phyloP scores from a whole-genome alignment of 257 asterid species.

The Anisodus tanguticus region DNA sequence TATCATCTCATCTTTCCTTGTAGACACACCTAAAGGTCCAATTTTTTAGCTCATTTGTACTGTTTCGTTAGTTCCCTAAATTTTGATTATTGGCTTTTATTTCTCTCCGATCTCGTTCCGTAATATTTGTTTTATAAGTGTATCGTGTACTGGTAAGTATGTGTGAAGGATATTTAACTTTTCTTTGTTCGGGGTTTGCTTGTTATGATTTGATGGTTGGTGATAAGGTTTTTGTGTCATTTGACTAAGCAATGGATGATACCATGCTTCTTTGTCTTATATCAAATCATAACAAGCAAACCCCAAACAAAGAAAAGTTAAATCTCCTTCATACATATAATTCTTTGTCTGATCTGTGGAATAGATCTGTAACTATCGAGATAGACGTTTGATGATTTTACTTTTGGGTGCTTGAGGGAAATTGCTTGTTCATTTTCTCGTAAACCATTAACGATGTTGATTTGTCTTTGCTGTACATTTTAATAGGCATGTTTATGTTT shows the following conservation, averaged over 20 bases:
- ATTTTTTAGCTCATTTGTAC: background rate
- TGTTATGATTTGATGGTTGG: background rate
- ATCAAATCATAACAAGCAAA: too few species aligned
- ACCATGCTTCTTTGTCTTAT: background rate
- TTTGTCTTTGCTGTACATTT: slow-evolving; percentile 3
- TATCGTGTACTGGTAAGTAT: background rate
- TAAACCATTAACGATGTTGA: background rate
- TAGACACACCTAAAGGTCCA: slow-evolving; percentile 10
- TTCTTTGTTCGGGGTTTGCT: too few species aligned
- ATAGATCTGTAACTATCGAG: background rate
- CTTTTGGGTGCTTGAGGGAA: background rate
- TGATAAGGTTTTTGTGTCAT: background rate
- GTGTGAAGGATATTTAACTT: background rate
- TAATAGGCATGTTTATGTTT: background rate
- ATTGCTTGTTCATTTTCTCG: background rate
- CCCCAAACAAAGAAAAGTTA: too few species aligned
- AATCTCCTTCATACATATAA: too few species aligned
- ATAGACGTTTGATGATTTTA: background rate
- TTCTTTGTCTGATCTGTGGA: background rate
- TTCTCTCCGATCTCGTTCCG: background rate
- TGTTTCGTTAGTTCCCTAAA: background rate
- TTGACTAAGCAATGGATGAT: background rate
- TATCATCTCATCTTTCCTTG: background rate
- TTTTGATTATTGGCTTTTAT: background rate
- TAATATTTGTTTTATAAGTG: background rate